Evolutionary conservation across 805 yeast genomes (phyloP), one percentile per base, ranked within the genome.

Genomic region (Lipomyces sp.): DNA sequence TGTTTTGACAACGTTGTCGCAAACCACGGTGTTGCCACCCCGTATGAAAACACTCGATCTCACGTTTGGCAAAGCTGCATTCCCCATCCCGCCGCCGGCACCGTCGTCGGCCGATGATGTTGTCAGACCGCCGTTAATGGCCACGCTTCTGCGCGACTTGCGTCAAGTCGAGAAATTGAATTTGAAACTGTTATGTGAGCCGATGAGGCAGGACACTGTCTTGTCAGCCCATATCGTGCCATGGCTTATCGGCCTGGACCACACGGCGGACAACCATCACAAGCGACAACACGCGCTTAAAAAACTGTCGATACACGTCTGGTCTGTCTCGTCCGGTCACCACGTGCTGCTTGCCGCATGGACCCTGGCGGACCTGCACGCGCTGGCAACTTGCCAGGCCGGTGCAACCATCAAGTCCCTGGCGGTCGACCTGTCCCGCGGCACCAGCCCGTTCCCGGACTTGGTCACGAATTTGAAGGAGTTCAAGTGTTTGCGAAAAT

Each of bases 261-360:
- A 11, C 30, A 1, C 58, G 4, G 8, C 30, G 48, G 15, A 42
- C 53, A 24, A 42, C 48, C 8, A 3, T 18, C 24, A 42, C 48
- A 42, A 5, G 48, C 15, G 48, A 42, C 18, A 7, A 42, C n/a
- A 24, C 37, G 3, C 29, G 6, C 61, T 66, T 18, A 50, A 53
- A n/a, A 68, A 68, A 35, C 56, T 68, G 53, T 68, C 71, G 35
- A 32, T 68, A 8, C 71, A 68, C 53, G 30, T 68, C 24, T 68
- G 70, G 70, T 65, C 71, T 13, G 51, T 66, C n/a, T 53, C 63
- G 1, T 55, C 62, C 2, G 66, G 62, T 15, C 70, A 59, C 18
- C 53, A 33, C 24, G 60, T 66, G 32, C 59, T 58, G 7, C 63
- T 66, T 13, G 71, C 70, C n/a, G 59, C 69, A 11, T 68, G 71